Evolutionary conservation across 2,329 filamentous ascomycete species (phyloP), one percentile per base, ranked within the genome.

Genomic region (Verticillium klebahnii): DNA sequence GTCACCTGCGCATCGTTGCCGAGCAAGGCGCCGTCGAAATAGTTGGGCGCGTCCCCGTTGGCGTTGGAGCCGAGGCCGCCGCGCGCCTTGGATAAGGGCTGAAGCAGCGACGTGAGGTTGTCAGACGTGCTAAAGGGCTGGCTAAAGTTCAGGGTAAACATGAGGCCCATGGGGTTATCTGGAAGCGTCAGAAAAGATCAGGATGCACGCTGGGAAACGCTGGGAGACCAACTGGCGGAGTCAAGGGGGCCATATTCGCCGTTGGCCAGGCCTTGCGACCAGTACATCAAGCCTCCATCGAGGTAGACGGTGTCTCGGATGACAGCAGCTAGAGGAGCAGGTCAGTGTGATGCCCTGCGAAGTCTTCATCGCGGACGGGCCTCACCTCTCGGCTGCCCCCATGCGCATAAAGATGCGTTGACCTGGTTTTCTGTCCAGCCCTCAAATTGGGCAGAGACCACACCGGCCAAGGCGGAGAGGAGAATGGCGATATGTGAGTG

Each of bases 231-330:
- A 86, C 85, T 72, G 66, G 83, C 78, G 31, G 65, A 64, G 8
- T 62, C 62, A 0, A 72, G 65, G 1, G 57, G 1, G 0, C 68
- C 72, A 54, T 67, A 67, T 6, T 68, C 64, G 3, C 82, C 85
- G 67, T 84, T 77, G 2, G 75, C 71, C 58, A 84, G 67, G 12
- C 80, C 80, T 2, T 79, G 78, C 37, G 74, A 65, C 85, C 87
- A 89, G 63, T 65, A 78, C 12, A 88, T 70, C 52, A 70, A 65
- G 3, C 88, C 88, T 40, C 88, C 88, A 69, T 91, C 87, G 25
- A 91, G 71, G 68, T 89, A 90, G 17, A 89, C 74, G 2, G 81
- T 86, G 67, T 90, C 86, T 52, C 81, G 81, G 39, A 90, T 73
- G 2, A 87, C 73, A 40, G 82, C 81, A 64, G 80, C 87, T 88